Evolutionary conservation across 75 land plant species (phyloP).

Genomic region (Cunninghamia lanceolata): DNA sequence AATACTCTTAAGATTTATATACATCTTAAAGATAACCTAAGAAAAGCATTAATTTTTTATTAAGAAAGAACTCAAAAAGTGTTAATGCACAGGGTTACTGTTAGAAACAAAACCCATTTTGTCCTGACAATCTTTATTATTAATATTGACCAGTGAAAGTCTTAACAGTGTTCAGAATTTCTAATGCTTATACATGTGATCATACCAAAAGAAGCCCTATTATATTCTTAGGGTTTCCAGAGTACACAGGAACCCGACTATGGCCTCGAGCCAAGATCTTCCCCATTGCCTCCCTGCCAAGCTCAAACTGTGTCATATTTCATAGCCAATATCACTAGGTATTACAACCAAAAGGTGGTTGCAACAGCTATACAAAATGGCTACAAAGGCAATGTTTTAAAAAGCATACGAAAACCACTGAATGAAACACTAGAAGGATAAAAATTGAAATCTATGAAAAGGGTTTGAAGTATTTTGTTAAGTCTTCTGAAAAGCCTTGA

Average conservation of each 20-base stretch:
- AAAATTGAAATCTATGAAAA: neutral
- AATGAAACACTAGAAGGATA: neutral
- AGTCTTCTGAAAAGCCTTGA: neutral
- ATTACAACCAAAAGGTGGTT: neutral
- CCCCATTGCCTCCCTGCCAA: slow-evolving; percentile 89
- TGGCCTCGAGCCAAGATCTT: slow-evolving; percentile 94
- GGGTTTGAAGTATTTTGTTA: neutral
- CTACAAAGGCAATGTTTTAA: neutral
- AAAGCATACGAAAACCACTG: neutral
- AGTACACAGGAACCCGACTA: slow-evolving; percentile 95
- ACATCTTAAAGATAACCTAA: neutral
- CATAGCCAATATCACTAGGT: neutral
- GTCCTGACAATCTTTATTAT: neutral
- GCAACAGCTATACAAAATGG: neutral
- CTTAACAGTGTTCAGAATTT: neutral
- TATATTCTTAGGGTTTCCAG: slow-evolving; percentile 82
- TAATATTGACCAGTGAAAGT: neutral
- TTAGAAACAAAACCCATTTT: neutral
- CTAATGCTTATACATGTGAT: neutral
- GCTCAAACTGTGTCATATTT: slow-evolving; percentile 1
- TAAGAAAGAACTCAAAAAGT: neutral
- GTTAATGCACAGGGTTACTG: neutral
- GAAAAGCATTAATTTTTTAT: neutral
- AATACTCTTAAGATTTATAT: neutral
- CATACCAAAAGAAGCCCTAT: slow-evolving; percentile 84